Evolutionary conservation across 2,329 filamentous ascomycete species (phyloP), one percentile per base, ranked within the genome.

Genomic region (Dichotomopilus funicola): DNA sequence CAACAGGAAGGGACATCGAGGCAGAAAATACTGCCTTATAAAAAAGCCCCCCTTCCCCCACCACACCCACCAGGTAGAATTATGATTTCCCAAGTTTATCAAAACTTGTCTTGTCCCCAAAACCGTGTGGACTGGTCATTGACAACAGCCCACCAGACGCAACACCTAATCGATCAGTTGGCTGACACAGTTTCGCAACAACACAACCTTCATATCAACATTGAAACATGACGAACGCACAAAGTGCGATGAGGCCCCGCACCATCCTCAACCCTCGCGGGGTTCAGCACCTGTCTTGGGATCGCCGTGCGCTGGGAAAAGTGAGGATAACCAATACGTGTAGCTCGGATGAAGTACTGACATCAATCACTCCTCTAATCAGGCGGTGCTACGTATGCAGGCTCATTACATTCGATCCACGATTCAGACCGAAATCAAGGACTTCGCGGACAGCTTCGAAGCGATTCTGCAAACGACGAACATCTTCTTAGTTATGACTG

Each of bases 361-460:
- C 40, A n/a, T 13, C 5, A 9, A 6, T 10, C 31, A n/a, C 40
- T 44, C 37, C 36, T 34, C 6, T 7, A 13, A 45, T 37, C 27
- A 59, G 57, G 50, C 33, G 13, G 43, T 59, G 41, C 33, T 59
- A 31, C 51, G 49, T 11, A 9, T 56, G 8, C 58, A 60, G 38
- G 53, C 56, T 12, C 46, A 46, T 19, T 31, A 58, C n/a, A 53
- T 55, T 33, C 59, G 59, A 33, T 37, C 51, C 6, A 10, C 37
- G 12, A 37, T 61, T 37, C 42, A 37, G 5, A 33, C 31, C 6
- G 57, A 56, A 48, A 61, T 61, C 40, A 19, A 57, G 11, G 52
- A 53, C 5, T 57, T 61, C 27, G 57, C 57, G 47, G 36, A 31
- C 5, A 35, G 12, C 36, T 59, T 61, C 36, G 42, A 51, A 11